phyloP scores from a whole-genome alignment of 139 green algal species.

The Chlorella sorokiniana region DNA sequence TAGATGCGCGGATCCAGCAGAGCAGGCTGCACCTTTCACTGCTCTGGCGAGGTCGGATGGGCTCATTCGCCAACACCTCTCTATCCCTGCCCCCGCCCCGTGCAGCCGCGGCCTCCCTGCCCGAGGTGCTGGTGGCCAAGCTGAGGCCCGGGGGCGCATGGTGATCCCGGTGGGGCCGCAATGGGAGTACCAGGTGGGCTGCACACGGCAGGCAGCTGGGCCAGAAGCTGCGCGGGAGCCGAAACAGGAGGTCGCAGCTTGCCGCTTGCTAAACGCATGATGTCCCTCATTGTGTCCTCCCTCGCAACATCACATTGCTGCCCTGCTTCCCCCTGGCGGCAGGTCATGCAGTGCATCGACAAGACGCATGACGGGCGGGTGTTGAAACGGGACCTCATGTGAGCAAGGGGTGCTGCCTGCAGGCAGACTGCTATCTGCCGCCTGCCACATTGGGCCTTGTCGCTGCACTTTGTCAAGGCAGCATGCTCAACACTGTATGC shows the following conservation, averaged over 20 bases:
- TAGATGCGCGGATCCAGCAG: no score
- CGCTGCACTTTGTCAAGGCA: background rate
- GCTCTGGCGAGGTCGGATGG: no score
- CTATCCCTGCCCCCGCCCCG: background rate
- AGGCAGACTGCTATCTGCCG: background rate
- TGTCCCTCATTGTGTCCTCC: background rate
- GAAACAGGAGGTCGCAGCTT: no score
- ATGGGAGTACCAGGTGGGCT: conserved; percentile 12
- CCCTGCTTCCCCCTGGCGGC: background rate
- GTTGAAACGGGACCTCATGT: no score
- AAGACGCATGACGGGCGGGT: conserved; percentile 38
- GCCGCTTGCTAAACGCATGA: no score
- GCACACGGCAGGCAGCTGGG: no score
- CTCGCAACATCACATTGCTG: background rate
- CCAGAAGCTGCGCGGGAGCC: no score
- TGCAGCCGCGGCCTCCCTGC: conserved; percentile 80
- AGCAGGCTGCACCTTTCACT: no score
- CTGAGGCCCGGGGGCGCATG: conserved; percentile 59
- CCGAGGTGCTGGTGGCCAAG: conserved; percentile 68
- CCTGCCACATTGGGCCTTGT: no score
- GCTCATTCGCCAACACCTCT: background rate
- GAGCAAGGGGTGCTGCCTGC: background rate
- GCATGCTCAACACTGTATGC: background rate
- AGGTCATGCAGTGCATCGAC: conserved; percentile 45
- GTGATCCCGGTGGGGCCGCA: conserved; percentile 47